A percentile compares a stretch with the other conserved stretches of the same genome.
Conservation (phyloP, 352 stramenopile genomes). For the Pythium sukuiense region DNA sequence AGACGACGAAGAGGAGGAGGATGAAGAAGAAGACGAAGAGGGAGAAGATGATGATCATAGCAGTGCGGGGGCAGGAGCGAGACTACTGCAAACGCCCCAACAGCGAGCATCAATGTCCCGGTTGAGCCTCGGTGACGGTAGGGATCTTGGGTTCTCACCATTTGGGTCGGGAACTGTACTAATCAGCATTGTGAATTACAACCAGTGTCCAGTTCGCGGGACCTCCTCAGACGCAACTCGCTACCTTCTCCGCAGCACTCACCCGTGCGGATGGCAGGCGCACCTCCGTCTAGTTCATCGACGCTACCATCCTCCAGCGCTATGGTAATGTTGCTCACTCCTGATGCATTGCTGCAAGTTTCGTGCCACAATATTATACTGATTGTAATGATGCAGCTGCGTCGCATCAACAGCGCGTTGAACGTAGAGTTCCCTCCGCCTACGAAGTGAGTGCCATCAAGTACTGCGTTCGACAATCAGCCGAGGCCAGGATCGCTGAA, state of each 20-base stretch:
- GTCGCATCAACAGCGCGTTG: conserved; percentile 60
- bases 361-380: too few relatives aligned
- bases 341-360: too few relatives aligned
- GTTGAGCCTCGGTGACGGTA: conserved; percentile 28
- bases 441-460: conserved; percentile 1
- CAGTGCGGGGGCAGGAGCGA: not conserved
- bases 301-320: conserved; percentile 53
- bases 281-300: conserved; percentile 4
- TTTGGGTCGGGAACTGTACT: not conserved
- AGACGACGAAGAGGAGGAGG: conserved; percentile 42
- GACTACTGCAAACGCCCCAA: conserved; percentile 18
- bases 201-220: conserved; percentile 28
- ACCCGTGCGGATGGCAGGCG: conserved; percentile 7
- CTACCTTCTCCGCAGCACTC: conserved; percentile 36
- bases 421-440: conserved; percentile 34
- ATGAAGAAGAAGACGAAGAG: conserved; percentile 38
- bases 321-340: conserved; percentile 38
- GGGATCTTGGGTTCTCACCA: not conserved
- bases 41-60: conserved; percentile 14
- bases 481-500: too few relatives aligned
- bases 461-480: too few relatives aligned
- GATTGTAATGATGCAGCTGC: conserved; percentile 34
- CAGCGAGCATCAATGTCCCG: conserved; percentile 21
- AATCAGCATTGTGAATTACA: not conserved
- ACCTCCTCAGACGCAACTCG: conserved; percentile 50